Evolutionary conservation across 1,139 yeast genomes (phyloP).

Genomic region (Magnusiomyces paraingens): DNA sequence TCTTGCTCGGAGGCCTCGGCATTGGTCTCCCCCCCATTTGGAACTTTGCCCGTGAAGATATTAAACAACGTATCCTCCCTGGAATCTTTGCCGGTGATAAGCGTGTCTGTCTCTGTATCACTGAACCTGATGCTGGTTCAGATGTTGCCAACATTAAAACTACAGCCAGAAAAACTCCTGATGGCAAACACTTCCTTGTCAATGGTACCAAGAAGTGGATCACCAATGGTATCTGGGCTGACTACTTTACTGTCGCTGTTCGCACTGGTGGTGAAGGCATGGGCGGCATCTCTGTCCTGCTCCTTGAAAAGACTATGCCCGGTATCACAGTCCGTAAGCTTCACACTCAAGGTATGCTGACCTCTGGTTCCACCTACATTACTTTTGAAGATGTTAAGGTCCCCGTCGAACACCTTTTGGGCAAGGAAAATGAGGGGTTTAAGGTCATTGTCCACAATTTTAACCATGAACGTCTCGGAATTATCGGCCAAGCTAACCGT

Average conservation of each 20-base stretch:
- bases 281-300: constrained; percentile 39
- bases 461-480: constrained; percentile 41
- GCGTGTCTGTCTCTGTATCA: constrained; percentile 38
- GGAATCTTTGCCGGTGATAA: constrained; percentile 35
- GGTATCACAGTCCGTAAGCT: constrained; percentile 37
- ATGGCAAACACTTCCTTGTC: constrained; percentile 39
- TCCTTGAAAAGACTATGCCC: constrained; percentile 36
- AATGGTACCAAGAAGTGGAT: constrained; percentile 43
- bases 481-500: constrained; percentile 37
- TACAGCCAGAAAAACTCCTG: constrained; percentile 35
- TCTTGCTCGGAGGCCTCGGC: constrained; percentile 36
- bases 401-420: constrained; percentile 39
- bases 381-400: constrained; percentile 42
- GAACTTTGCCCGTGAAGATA: constrained; percentile 32
- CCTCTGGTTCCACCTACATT: constrained; percentile 37
- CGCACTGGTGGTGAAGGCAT: constrained; percentile 40
- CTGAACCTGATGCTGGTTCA: constrained; percentile 42
- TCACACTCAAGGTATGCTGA: constrained; percentile 38
- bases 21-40: constrained; percentile 39
- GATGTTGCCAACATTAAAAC: constrained; percentile 40
- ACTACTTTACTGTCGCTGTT: constrained; percentile 41
- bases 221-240: constrained; percentile 40
- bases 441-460: constrained; percentile 41
- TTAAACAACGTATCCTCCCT: constrained; percentile 35
- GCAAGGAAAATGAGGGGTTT: constrained; percentile 40